Evolutionary conservation across 352 stramenopile species (phyloP).

Genomic region (Halophytophthora polymorphica): DNA sequence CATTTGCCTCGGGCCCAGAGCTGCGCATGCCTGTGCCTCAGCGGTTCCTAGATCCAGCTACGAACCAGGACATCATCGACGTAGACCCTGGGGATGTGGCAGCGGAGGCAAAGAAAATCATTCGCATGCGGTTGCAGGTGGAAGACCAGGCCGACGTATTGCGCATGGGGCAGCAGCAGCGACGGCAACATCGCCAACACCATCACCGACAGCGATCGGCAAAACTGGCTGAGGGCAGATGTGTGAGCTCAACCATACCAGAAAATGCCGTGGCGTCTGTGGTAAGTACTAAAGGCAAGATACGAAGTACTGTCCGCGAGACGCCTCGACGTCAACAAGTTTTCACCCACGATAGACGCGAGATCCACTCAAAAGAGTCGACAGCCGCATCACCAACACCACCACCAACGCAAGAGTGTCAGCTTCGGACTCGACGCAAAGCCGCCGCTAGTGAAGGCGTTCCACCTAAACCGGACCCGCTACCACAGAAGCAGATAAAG

Average conservation of each 20-base stretch:
- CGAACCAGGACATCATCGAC: not conserved
- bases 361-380: too few relatives aligned
- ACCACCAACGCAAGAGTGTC: not conserved
- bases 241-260: not conserved
- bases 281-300: not conserved
- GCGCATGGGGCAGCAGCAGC: constrained; percentile 8
- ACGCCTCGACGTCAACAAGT: not conserved
- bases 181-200: not conserved
- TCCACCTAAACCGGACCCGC: not conserved
- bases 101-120: constrained; percentile 41
- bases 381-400: not conserved
- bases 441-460: too few relatives aligned
- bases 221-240: constrained; percentile 6
- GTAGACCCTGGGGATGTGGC: constrained; percentile 8
- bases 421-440: too few relatives aligned
- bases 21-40: constrained; percentile 13
- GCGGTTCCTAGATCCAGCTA: not conserved
- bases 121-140: constrained; percentile 40
- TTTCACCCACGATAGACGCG: not conserved
- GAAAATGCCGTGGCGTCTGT: not conserved
- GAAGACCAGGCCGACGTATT: constrained; percentile 39
- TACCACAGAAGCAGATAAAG: constrained; percentile 2
- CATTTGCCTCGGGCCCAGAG: constrained; percentile 34
- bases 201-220: constrained; percentile 1
- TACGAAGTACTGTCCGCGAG: not conserved